A percentile compares a stretch with the other conserved stretches of the same genome.
Conservation (phyloP, 805 yeast genomes). For the Clavispora vitiphila region DNA sequence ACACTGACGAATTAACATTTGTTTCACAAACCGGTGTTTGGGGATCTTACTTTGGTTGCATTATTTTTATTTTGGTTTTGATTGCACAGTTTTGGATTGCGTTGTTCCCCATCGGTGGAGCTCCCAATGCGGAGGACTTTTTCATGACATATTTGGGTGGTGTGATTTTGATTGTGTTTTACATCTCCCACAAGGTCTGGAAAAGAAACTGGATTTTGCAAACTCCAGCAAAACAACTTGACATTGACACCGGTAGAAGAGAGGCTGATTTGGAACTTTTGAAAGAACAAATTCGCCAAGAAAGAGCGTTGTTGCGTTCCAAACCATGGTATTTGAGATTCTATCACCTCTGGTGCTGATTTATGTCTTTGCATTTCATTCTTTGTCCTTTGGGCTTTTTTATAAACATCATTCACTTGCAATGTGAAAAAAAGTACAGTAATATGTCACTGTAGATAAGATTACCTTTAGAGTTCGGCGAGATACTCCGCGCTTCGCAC, state of each 20-base stretch:
- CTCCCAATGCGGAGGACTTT: slow-evolving; percentile 31
- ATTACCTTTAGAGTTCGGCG: no score
- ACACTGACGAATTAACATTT: slow-evolving; percentile 31
- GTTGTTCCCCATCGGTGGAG: slow-evolving; percentile 33
- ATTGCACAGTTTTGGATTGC: slow-evolving; percentile 42
- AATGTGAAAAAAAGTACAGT: no score
- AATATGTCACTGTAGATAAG: no score
- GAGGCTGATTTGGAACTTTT: slow-evolving; percentile 53
- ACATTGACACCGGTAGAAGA: slow-evolving; percentile 61
- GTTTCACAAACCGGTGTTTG: slow-evolving; percentile 33
- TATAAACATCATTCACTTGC: no score
- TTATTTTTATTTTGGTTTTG: slow-evolving; percentile 30
- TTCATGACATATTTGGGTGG: slow-evolving; percentile 45
- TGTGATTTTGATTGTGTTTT: slow-evolving; percentile 40
- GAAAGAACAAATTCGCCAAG: slow-evolving; percentile 32
- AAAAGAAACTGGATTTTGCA: slow-evolving; percentile 42
- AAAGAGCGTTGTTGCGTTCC: slow-evolving; percentile 19
- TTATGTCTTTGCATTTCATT: background rate
- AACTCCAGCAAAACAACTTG: slow-evolving; percentile 46
- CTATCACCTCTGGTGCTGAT: slow-evolving; percentile 33
- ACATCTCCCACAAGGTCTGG: slow-evolving; percentile 43
- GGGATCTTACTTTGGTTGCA: slow-evolving; percentile 32
- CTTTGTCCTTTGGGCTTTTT: no score
- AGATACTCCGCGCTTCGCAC: background rate
- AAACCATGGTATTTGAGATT: slow-evolving; percentile 33